Base-by-base conservation (phyloP, 2,329 filamentous ascomycete species). In the Periconia macrospinosa region DNA sequence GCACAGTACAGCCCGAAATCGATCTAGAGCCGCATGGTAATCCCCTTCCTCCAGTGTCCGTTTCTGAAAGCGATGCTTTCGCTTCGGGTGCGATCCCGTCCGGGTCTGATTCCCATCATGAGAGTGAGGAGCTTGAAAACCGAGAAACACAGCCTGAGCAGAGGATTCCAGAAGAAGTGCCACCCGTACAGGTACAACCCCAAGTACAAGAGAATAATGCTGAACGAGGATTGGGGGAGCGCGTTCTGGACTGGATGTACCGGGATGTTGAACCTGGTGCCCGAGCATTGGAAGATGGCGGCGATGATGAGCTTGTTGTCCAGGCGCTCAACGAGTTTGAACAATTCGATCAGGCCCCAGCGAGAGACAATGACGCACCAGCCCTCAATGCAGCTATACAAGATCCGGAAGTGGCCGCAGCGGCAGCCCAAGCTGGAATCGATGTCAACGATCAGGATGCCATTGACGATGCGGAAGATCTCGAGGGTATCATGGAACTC, bases 401-500 rank as follows among this genome's bases (percentile, higher is more conserved):
- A 41, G 83, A 85, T 51, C 81, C 77, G 14, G 86, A 88, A 54
- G 83, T 84, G 1, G 78, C 84, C 19, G 85, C 85, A 49, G 88
- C 83, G 43, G 87, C 84, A n/a, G 82, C 82, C 18, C 85, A 83
- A 46, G 86, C 84, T 15, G 89, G 83, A 9, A 78, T 93, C 35
- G 91, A 96, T 63, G 67, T 78, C 13, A 84, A 86, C 44, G 84
- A 87, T 50, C 82, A 85, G 50, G 87, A 90, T 61, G 88, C 87
- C 10, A 83, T 91, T 41, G 90, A 92, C 56, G 77, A 97, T 61
- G 90, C 90, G 10, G 94, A 99, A 74, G 94, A 99, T 68, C 86
- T 99, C 15, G 94, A 99, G 70, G 94, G 94, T 0, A 90, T 99
- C 49, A 86, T 99, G 79, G 94, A 99, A 72, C 84, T 99, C 15